Base-by-base conservation (phyloP, 1,284 basidiomycete species). In the Moesziomyces globuligerus region DNA sequence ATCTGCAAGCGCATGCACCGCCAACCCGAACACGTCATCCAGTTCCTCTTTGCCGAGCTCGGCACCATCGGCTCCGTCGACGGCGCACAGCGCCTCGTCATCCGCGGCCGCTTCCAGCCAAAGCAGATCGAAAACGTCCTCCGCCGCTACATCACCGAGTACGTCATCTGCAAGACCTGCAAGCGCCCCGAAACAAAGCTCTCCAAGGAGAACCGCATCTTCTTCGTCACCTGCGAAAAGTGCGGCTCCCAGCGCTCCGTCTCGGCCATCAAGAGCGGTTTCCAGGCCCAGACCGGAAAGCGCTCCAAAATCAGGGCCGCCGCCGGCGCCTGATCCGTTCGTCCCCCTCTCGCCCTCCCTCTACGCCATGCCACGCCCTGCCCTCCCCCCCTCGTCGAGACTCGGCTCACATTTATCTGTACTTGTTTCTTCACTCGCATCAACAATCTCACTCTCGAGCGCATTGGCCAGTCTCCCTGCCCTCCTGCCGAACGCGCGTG, bases 141-240 rank as follows among this genome's bases (percentile, higher is more conserved):
- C 72, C 88, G 95, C 82, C 89, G 93, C 72, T 98, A 98, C 84
- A 98, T 98, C 79, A 94, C 95, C 75, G 95, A 98, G 85, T 98
- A 99, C 85, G 96, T 99, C 58, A 97, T 94, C 39, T 99, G 95
- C 89, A 96, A 97, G 85, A 98, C 95, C 37, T 99, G 95, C 88
- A 98, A 97, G 86, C 97, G 94, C 4, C 93, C 93, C 48, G 94
- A 98, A 83, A 99, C 95, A 6, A 88, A 95, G 20, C 88, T 99
- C 44, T 91, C 91, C 45, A 98, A 98, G 85, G 94, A 98, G 85
- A 97, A 98, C 85, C 92, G 95, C 85, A 93, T 99, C 82, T 98
- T 95, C 87, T 98, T 99, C 87, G 94, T 98, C 88, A 90, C 92
- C 0, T 98, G 95, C 86, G 92, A 96, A 85, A 90, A 91, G 23